Percentiles rank a stretch among this genome's conserved stretches.
Conservation (phyloP, 2,329 filamentous ascomycete species). For the Fusarium humuli region DNA sequence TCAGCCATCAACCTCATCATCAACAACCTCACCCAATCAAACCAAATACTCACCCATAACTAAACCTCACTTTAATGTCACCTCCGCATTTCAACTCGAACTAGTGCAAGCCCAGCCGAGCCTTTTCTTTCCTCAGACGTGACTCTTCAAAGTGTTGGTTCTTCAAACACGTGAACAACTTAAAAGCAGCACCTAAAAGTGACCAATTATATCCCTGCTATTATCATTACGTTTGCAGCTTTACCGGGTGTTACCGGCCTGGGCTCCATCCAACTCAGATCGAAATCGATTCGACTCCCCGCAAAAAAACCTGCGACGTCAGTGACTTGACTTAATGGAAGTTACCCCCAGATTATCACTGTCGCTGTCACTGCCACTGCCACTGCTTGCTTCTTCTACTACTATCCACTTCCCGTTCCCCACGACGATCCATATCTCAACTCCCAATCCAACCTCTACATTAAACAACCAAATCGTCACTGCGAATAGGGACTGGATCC, state of each 20-base stretch:
- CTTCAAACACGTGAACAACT: constrained; percentile 11
- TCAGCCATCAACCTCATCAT: constrained; percentile 17
- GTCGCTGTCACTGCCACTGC: constrained; percentile 15
- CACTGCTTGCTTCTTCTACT: constrained; percentile 8
- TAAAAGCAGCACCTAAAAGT: constrained; percentile 32
- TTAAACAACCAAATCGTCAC: not conserved
- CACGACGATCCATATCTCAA: not conserved
- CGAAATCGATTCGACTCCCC: constrained; percentile 10
- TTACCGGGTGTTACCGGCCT: constrained; percentile 44
- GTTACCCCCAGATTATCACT: constrained; percentile 24
- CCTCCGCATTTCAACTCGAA: constrained; percentile 17
- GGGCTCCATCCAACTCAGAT: not conserved
- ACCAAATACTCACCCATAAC: constrained; percentile 15
- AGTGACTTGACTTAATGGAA: constrained; percentile 21
- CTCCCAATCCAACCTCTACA: constrained; percentile 4
- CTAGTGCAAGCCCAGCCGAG: constrained; percentile 34
- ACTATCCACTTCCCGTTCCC: constrained; percentile 2
- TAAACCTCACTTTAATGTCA: not conserved
- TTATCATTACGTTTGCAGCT: constrained; percentile 44
- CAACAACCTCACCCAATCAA: constrained; percentile 23
- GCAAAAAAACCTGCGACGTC: constrained; percentile 40
- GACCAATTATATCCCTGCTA: constrained; percentile 53
- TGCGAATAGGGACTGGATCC: not conserved
- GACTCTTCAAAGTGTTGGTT: not conserved
- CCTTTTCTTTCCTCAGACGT: not conserved